phyloP scores from a whole-genome alignment of 2,329 filamentous ascomycete species.

The Didymella arachidicola region DNA sequence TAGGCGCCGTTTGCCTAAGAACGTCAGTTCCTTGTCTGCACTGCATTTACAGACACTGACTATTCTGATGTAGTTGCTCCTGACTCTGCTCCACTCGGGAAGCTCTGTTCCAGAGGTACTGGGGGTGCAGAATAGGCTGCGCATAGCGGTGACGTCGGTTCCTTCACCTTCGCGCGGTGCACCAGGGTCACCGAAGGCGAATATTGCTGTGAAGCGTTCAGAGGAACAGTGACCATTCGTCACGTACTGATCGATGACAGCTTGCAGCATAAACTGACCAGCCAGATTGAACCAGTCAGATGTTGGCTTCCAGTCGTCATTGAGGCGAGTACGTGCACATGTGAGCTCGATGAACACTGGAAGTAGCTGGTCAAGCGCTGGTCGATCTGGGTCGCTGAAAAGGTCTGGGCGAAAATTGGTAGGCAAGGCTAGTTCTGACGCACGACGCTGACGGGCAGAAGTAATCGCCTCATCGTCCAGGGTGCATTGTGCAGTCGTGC shows the following conservation, averaged over 20 bases:
- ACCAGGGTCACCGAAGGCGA: conserved; percentile 55
- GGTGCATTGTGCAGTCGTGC: conserved; percentile 13
- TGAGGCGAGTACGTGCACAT: conserved; percentile 44
- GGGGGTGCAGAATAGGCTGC: conserved; percentile 47
- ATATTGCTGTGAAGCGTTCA: conserved; percentile 54
- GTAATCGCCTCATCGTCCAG: background rate
- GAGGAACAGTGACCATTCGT: conserved; percentile 48
- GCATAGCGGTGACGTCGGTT: conserved; percentile 43
- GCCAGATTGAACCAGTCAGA: conserved; percentile 57
- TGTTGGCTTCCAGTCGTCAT: conserved; percentile 46
- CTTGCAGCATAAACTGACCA: conserved; percentile 59
- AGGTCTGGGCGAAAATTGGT: conserved; percentile 29
- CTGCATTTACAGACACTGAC: conserved; percentile 17
- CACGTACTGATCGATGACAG: conserved; percentile 58
- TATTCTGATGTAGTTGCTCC: conserved; percentile 44
- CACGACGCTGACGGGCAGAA: conserved; percentile 33
- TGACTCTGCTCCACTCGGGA: conserved; percentile 50
- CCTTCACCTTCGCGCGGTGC: conserved; percentile 33
- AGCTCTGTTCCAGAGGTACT: conserved; percentile 38
- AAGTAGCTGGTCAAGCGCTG: conserved; percentile 52
- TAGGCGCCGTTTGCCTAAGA: background rate
- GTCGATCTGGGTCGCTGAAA: conserved; percentile 46
- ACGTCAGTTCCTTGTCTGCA: conserved; percentile 7
- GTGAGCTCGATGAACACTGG: conserved; percentile 62
- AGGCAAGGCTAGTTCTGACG: conserved; percentile 38